Conservation (phyloP, 2,329 filamentous ascomycete species). For the Neurospora sp. region DNA sequence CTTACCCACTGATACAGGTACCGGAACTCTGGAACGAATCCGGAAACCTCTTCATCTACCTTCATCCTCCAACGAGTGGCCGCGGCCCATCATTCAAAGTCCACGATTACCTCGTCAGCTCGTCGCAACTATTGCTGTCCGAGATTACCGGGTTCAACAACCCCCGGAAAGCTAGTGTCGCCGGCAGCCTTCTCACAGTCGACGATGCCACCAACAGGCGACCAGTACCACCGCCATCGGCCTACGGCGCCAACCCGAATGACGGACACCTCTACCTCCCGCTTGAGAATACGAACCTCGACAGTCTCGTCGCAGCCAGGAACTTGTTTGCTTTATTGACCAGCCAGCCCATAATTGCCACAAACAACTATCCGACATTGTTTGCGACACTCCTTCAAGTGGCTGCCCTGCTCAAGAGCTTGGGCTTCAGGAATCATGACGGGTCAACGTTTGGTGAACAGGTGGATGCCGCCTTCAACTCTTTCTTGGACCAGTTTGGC, state of each 20-base stretch:
- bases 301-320: conserved; percentile 47
- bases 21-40: conserved; percentile 56
- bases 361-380: conserved; percentile 37
- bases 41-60: conserved; percentile 46
- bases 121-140: conserved; percentile 42
- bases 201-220: conserved; percentile 34
- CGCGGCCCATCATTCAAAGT: conserved; percentile 52
- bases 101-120: conserved; percentile 40
- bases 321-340: conserved; percentile 59
- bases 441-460: conserved; percentile 49
- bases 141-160: conserved; percentile 28
- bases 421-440: conserved; percentile 46
- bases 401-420: conserved; percentile 42
- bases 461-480: conserved; percentile 55
- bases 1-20: conserved; percentile 32
- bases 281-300: conserved; percentile 36
- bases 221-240: conserved; percentile 24
- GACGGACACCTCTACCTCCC: conserved; percentile 47
- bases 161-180: conserved; percentile 35
- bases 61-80: conserved; percentile 41
- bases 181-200: conserved; percentile 34
- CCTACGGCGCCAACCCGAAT: conserved; percentile 22
- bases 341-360: conserved; percentile 52
- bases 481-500: conserved; percentile 66
- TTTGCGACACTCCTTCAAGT: conserved; percentile 47